These are phyloP conservation scores for Hortaea sp. DNA, from an alignment of 2,329 filamentous ascomycete species.

Conservation along the genomic window DNA sequence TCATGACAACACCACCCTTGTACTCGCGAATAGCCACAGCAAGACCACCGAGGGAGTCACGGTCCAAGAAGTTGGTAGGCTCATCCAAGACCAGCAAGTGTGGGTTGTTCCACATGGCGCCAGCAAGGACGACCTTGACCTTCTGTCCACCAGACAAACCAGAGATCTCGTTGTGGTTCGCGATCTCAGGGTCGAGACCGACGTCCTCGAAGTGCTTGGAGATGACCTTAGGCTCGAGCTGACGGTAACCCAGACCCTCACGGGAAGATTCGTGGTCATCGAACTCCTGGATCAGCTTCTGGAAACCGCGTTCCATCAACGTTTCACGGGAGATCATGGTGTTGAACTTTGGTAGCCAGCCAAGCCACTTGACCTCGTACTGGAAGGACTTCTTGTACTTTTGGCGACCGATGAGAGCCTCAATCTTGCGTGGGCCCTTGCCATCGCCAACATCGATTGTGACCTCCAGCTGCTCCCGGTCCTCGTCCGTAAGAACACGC, in stretches of 20 bases:
- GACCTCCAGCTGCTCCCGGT: slow-evolving; percentile 86
- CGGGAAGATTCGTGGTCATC: slow-evolving; percentile 98
- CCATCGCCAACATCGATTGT: slow-evolving; percentile 77
- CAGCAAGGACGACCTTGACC: slow-evolving; percentile 95
- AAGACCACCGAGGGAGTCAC: slow-evolving; percentile 89
- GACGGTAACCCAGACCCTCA: slow-evolving; percentile 91
- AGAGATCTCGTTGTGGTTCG: slow-evolving; percentile 96
- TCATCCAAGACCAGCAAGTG: slow-evolving; percentile 96
- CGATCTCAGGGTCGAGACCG: slow-evolving; percentile 92
- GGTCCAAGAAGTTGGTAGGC: slow-evolving; percentile 98
- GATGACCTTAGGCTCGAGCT: slow-evolving; percentile 86
- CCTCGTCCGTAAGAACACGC: slow-evolving; percentile 73
- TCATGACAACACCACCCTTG: slow-evolving; percentile 97
- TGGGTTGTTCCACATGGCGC: slow-evolving; percentile 70
- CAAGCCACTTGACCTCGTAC: slow-evolving; percentile 94
- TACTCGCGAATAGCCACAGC: slow-evolving; percentile 97
- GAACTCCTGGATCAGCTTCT: slow-evolving; percentile 93
- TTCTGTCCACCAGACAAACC: slow-evolving; percentile 95
- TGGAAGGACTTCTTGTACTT: slow-evolving; percentile 99
- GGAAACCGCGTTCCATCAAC: slow-evolving; percentile 71
- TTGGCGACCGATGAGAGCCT: slow-evolving; percentile 86
- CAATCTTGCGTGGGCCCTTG: slow-evolving; percentile 64
- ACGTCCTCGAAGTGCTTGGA: slow-evolving; percentile 97
- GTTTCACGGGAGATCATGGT: slow-evolving; percentile 88
- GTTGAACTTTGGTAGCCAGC: slow-evolving; percentile 86